Evolutionary conservation across 257 asterid species (phyloP).

Genomic region (Solanum boliviense): DNA sequence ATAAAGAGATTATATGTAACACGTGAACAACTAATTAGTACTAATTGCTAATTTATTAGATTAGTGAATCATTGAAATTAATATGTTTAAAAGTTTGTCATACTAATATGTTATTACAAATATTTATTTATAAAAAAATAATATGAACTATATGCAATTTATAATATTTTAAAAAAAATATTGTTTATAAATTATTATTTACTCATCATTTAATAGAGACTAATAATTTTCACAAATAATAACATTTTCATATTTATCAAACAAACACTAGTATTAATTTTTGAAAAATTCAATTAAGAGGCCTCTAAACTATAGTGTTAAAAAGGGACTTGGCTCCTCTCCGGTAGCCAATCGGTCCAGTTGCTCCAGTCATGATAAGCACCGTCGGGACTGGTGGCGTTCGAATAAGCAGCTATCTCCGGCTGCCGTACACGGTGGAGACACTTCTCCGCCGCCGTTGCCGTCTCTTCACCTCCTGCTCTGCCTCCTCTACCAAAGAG

Average conservation of each 20-base stretch:
- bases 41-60: background rate
- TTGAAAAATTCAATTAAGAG: too few species aligned
- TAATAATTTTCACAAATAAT: background rate
- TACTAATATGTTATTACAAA: too few species aligned
- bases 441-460: constrained; percentile 20
- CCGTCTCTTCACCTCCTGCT: constrained; percentile 25
- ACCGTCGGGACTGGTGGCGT: constrained; percentile 14
- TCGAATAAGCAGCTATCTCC: constrained; percentile 42
- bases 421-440: constrained; percentile 23
- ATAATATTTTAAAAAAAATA: too few species aligned
- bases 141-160: background rate
- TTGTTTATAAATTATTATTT: too few species aligned
- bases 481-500: constrained; percentile 24
- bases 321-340: background rate
- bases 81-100: too few species aligned
- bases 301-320: too few species aligned
- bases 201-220: background rate
- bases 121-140: too few species aligned
- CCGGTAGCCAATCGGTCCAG: background rate
- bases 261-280: too few species aligned
- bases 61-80: background rate
- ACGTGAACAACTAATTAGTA: too few species aligned
- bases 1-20: too few species aligned
- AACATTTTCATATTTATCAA: too few species aligned
- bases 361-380: background rate